phyloP scores from a whole-genome alignment of 139 green algal species.

The Volvox africanus region DNA sequence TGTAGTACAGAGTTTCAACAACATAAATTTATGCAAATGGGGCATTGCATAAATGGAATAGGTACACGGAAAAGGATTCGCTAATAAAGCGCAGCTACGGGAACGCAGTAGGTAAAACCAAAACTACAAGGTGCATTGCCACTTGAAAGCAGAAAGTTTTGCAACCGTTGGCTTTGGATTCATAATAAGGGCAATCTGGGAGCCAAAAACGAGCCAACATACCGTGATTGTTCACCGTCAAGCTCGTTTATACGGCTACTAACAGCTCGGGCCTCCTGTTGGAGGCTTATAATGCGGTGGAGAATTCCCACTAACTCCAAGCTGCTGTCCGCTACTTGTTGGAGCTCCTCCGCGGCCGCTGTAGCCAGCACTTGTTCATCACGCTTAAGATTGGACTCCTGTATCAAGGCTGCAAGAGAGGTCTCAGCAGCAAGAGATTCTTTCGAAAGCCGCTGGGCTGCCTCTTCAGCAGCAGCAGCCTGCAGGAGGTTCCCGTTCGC shows the following conservation, averaged over 20 bases:
- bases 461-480: constrained; percentile 30
- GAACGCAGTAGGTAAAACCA: too few species aligned
- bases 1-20: too few species aligned
- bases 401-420: neutral
- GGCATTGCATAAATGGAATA: too few species aligned
- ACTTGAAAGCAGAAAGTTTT: too few species aligned
- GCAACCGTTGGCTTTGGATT: too few species aligned
- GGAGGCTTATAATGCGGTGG: neutral
- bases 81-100: too few species aligned
- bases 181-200: too few species aligned
- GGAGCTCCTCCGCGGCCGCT: constrained; percentile 12
- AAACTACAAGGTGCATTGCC: too few species aligned
- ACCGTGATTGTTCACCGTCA: neutral
- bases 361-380: neutral
- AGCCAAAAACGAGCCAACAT: neutral
- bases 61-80: too few species aligned
- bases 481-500: neutral
- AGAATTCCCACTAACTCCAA: neutral
- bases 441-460: neutral
- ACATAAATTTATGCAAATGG: too few species aligned
- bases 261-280: constrained; percentile 7
- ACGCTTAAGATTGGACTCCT: constrained; percentile 7
- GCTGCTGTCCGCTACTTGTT: constrained; percentile 22
- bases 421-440: neutral
- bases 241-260: neutral